Evolutionary conservation across 2,329 filamentous ascomycete genomes (phyloP).

Genomic region (Alternaria atra): DNA sequence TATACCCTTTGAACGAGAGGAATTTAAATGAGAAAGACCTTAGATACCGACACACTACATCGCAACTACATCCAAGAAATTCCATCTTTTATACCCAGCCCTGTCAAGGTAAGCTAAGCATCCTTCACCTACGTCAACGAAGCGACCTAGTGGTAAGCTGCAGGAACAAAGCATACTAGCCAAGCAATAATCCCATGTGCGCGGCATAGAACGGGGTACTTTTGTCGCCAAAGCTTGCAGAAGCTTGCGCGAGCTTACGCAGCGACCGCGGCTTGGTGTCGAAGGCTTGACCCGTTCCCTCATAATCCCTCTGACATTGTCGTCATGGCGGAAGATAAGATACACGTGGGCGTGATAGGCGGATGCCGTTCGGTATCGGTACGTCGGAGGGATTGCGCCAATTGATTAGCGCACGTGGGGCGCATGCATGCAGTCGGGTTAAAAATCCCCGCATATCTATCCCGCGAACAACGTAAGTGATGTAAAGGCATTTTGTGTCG

Average conservation of each 20-base stretch:
- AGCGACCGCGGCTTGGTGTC: background rate
- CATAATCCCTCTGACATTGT: background rate
- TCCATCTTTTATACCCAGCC: slow-evolving; percentile 3
- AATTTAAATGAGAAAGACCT: background rate
- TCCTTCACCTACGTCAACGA: background rate
- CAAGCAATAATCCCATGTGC: slow-evolving; percentile 11
- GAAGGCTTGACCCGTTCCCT: background rate
- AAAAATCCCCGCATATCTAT: background rate
- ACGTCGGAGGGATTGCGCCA: background rate
- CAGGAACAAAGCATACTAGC: slow-evolving; percentile 9
- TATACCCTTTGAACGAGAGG: background rate
- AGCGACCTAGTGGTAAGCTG: background rate
- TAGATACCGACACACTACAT: background rate
- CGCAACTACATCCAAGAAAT: background rate
- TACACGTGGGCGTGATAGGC: background rate
- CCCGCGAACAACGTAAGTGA: background rate
- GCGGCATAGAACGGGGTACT: background rate
- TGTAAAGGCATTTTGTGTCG: background rate
- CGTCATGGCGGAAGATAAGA: background rate
- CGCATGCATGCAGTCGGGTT: background rate
- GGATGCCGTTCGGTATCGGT: background rate
- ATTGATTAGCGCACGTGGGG: slow-evolving; percentile 6
- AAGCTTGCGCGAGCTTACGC: background rate
- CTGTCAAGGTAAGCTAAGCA: background rate
- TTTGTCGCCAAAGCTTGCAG: slow-evolving; percentile 1